Conservation (phyloP, 352 stramenopile genomes). For the Labyrinthula sp. region DNA sequence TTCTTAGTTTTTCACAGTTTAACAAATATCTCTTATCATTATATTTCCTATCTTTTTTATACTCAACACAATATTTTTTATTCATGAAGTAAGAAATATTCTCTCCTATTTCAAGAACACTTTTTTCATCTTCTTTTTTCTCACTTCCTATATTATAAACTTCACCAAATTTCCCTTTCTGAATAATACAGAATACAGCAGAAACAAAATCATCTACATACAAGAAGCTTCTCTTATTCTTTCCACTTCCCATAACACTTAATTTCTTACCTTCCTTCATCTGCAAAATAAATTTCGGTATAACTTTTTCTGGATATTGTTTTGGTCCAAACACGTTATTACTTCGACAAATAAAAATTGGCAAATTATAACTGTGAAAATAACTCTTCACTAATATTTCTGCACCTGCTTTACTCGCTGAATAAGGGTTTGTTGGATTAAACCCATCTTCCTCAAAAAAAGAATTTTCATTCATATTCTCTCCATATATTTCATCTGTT, state of each 20-base stretch:
- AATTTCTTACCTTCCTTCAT: conserved; percentile 58
- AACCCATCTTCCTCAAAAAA: conserved; percentile 35
- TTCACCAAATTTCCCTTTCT: conserved; percentile 45
- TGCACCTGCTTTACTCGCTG: conserved; percentile 85
- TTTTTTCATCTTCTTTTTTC: conserved; percentile 53
- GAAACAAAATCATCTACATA: conserved; percentile 85
- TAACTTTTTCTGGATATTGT: conserved; percentile 96
- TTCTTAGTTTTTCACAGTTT: conserved; percentile 61
- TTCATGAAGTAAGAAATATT: conserved; percentile 50
- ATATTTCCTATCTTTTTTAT: conserved; percentile 71
- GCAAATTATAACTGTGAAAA: conserved; percentile 71
- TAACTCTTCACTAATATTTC: conserved; percentile 90
- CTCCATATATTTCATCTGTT: conserved; percentile 94
- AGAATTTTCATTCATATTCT: conserved; percentile 35
- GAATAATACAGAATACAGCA: conserved; percentile 81
- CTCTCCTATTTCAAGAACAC: conserved; percentile 58
- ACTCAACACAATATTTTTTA: conserved; percentile 34
- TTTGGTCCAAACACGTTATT: conserved; percentile 97
- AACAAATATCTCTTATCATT: conserved; percentile 93
- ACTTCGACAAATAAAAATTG: conserved; percentile 84
- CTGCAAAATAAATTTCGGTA: conserved; percentile 94
- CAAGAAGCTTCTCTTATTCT: conserved; percentile 84
- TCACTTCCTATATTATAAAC: conserved; percentile 88
- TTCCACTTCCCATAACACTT: conserved; percentile 80
- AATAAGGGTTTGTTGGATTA: conserved; percentile 88